Evolutionary conservation across 1,284 basidiomycete genomes (phyloP).

Genomic region (Puccinia triticina): DNA sequence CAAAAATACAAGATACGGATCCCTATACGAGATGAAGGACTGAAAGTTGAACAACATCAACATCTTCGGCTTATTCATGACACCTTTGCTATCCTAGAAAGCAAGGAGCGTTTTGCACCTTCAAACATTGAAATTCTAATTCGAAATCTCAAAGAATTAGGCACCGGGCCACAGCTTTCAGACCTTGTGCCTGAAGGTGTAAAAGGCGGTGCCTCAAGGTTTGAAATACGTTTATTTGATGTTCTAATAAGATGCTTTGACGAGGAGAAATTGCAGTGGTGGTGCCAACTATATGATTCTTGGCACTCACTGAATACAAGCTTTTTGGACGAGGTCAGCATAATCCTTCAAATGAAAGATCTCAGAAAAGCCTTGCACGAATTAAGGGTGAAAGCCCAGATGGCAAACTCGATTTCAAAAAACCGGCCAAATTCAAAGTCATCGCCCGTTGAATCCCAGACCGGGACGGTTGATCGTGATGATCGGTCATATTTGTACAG

Average conservation of each 20-base stretch:
- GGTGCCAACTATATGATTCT: not conserved
- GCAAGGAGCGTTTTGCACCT: not conserved
- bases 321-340: not conserved
- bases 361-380: not conserved
- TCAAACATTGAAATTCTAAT: not conserved
- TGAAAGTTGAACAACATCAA: not conserved
- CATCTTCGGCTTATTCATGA: not conserved
- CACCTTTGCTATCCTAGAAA: not conserved
- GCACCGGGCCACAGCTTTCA: not conserved
- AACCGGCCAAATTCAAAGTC: not conserved
- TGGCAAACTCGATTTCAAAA: not conserved
- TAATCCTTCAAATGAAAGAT: not conserved
- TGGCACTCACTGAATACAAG: not conserved
- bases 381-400: not conserved
- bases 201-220: too few species aligned
- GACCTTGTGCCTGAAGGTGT: not conserved
- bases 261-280: conserved; percentile 6
- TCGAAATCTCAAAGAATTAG: not conserved
- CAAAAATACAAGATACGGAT: not conserved
- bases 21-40: not conserved
- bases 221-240: not conserved
- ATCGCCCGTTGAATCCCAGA: not conserved
- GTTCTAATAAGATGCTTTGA: not conserved
- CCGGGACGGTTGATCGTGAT: not conserved
- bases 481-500: not conserved